Evolutionary conservation across 805 yeast genomes (phyloP), one percentile per base, ranked within the genome.

Genomic region (Cyberlindnera galapagoensis): DNA sequence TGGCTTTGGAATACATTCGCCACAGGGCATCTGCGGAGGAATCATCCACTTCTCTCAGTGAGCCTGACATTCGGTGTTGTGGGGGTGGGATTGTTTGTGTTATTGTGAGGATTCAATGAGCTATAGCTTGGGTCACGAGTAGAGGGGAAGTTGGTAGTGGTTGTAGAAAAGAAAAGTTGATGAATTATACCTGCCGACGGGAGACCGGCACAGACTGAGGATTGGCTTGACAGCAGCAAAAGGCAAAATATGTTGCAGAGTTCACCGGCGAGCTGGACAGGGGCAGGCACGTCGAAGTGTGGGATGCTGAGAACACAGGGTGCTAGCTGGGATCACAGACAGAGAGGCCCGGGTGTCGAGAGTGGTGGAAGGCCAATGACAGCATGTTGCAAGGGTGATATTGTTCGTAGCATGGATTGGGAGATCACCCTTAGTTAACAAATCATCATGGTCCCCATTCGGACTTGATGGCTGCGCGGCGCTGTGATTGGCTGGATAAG

Each of bases 1-100:
- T 75, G 11, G 94, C 94, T 42, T 71, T 72, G 31, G 80, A 66
- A 57, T 87, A 87, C 79, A 87, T 71, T 49, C 76, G 76, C 95
- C 95, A 87, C 15, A 85, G 57, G 5, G 75, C 67, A 23, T 69
- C 65, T 7, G 74, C 65, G 10, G 70, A 58, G 17, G 60, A 56
- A 35, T 60, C 66, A 41, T 65, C 59, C 14, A 21, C 26, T 15
- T 28, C 25, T 13, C 25, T 28, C 11, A 21, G 31, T 16, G 25
- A 18, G 22, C 25, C 21, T 7, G 31, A 21, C 31, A 28, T 28
- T n/a, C n/a, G n/a, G n/a, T n/a, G n/a, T n/a, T n/a, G n/a, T n/a
- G n/a, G n/a, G n/a, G n/a, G n/a, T n/a, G n/a, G n/a, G n/a, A n/a
- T n/a, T n/a, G n/a, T n/a, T n/a, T n/a, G n/a, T n/a, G n/a, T n/a